These are phyloP conservation scores for Penicillium sp. DNA, from an alignment of 2,329 filamentous ascomycete genomes.

Conservation along the genomic window DNA sequence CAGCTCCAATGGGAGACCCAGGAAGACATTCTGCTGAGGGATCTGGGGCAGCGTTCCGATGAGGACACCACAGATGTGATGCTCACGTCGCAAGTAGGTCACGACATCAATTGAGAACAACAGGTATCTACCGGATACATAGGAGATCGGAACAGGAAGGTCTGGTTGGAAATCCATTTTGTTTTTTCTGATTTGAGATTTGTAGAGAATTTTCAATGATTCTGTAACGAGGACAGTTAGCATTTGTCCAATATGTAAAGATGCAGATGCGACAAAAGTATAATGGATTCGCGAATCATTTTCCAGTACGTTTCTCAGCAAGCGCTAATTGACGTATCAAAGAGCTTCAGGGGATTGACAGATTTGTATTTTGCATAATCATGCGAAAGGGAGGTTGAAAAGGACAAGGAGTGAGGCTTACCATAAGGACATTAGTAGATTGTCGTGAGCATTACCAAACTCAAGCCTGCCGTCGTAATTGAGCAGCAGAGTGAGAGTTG, in stretches of 20 bases:
- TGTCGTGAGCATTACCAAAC: conserved; percentile 1
- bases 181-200: conserved; percentile 7
- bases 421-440: conserved; percentile 28
- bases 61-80: conserved; percentile 82
- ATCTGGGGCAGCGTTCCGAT: conserved; percentile 86
- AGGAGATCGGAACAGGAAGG: conserved; percentile 72
- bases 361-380: conserved; percentile 67
- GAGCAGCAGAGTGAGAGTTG: conserved; percentile 30
- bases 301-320: conserved; percentile 44
- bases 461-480: conserved; percentile 18
- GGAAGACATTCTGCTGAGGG: conserved; percentile 91
- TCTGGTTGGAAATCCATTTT: conserved; percentile 37
- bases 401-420: conserved; percentile 19
- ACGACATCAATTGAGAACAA: conserved; percentile 83
- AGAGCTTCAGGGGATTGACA: conserved; percentile 77
- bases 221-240: conserved; percentile 20
- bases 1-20: conserved; percentile 81
- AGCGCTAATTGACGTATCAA: conserved; percentile 40
- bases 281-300: conserved; percentile 29
- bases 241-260: conserved; percentile 7
- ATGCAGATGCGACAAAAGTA: not conserved
- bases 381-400: conserved; percentile 46
- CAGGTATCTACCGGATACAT: conserved; percentile 75
- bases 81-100: conserved; percentile 69
- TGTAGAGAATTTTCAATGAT: conserved; percentile 14